A percentile compares a stretch with the other conserved stretches of the same genome.
phyloP scores from a whole-genome alignment of 176 grass and related monocot species.

The Carex parvula region DNA sequence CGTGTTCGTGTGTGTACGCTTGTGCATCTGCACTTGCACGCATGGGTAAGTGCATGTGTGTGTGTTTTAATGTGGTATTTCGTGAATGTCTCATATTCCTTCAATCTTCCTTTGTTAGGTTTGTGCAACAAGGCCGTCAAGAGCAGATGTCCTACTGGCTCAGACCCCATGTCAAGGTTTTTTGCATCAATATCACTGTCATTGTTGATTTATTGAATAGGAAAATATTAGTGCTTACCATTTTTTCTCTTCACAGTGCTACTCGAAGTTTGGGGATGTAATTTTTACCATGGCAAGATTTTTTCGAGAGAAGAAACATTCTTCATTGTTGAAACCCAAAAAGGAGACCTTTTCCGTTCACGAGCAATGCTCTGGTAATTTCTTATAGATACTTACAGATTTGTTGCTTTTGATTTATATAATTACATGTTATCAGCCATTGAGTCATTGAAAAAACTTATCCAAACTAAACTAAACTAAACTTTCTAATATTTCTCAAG shows the following conservation, averaged over 20 bases:
- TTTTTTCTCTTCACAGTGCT: slow-evolving; percentile 51
- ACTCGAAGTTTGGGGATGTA: slow-evolving; percentile 86
- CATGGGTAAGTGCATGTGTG: neutral
- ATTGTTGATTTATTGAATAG: neutral
- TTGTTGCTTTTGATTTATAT: slow-evolving; percentile 22
- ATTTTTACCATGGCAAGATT: slow-evolving; percentile 72
- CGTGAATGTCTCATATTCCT: neutral
- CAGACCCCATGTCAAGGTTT: slow-evolving; percentile 76
- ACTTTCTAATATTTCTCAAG: neutral
- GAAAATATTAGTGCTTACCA: neutral
- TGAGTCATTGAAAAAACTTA: neutral
- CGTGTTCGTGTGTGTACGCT: no score
- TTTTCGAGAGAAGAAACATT: slow-evolving; percentile 72
- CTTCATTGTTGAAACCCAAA: slow-evolving; percentile 45
- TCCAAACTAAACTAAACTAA: slow-evolving; percentile 2
- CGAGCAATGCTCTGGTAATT: slow-evolving; percentile 28
- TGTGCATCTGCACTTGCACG: neutral
- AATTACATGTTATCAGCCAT: neutral
- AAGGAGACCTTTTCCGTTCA: slow-evolving; percentile 16
- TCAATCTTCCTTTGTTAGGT: slow-evolving; percentile 41
- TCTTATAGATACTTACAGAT: slow-evolving; percentile 20
- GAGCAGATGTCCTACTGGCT: slow-evolving; percentile 94
- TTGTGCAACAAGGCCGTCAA: slow-evolving; percentile 66
- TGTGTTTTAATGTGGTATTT: neutral
- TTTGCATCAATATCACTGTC: slow-evolving; percentile 3